Base-by-base conservation (phyloP, 2,329 filamentous ascomycete genomes). In the Colletotrichum melonis region DNA sequence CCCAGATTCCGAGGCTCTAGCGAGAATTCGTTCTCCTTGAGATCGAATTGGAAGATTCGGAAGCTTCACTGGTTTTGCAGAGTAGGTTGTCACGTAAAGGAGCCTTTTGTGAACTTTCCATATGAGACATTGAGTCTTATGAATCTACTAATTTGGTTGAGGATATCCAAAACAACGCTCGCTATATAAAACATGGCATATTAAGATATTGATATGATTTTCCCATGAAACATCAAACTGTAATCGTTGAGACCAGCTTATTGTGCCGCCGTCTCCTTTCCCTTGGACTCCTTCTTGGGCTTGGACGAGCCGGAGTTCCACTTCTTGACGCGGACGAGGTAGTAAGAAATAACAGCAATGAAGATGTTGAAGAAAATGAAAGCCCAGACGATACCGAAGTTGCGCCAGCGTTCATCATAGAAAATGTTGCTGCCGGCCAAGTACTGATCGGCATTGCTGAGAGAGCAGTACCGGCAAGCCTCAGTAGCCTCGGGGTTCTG, bases 361-460 rank as follows among this genome's bases (percentile, higher is more conserved):
- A 82, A 81, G 52, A 93, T 86, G 76, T 94, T 93, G 80, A 94
- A 92, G 0, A 82, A 73, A 52, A 94, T 87, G 76, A 88, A 94
- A 0, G 85, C 90, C 88, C 91, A 94, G 77, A 94, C 83, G 54
- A 94, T 85, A 1, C 92, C 93, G 71, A 91, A 94, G 78, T 94
- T 93, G 69, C 92, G 86, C 92, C 92, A 94, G 3, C 90, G 78
- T 66, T 92, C 86, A 3, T 72, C 77, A 76, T 88, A 92, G 26
- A 79, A 82, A 54, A 92, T 88, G 9, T 80, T 75, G 1, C 84
- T 85, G 0, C 78, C 81, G 2, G 83, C 81, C 0, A 92, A 78
- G 64, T 81, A 94, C 80, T 94, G 88, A 68, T 91, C 87, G 0
- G 92, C 93, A n/a, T 83, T 84, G 1, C 80, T 83, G 76, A 92